These are phyloP conservation scores for Puccinia coronata DNA, from an alignment of 1,284 basidiomycete species.

Conservation along the genomic window DNA sequence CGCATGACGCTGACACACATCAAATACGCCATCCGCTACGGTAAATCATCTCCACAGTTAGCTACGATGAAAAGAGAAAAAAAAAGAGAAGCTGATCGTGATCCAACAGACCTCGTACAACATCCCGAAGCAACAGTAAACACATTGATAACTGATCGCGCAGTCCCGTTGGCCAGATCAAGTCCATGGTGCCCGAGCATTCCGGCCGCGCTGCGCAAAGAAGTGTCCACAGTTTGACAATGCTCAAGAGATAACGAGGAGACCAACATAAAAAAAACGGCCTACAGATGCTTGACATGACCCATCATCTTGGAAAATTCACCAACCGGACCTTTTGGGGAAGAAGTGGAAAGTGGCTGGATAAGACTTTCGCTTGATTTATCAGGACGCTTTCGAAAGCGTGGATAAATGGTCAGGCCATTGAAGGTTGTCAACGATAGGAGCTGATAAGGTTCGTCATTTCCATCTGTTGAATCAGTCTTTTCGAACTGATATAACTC, in stretches of 20 bases:
- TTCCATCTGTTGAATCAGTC: constrained; percentile 75
- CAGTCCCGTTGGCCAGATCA: constrained; percentile 55
- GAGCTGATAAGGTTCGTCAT: constrained; percentile 64
- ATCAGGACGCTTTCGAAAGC: constrained; percentile 70
- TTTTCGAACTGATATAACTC: constrained; percentile 81
- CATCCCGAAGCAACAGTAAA: constrained; percentile 94
- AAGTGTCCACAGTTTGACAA: background rate
- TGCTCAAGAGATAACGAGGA: background rate
- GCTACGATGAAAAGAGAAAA: too few relatives aligned
- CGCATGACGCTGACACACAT: constrained; percentile 95
- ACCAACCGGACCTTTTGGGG: background rate
- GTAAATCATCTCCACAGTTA: background rate
- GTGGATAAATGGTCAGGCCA: constrained; percentile 82
- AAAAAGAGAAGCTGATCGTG: constrained; percentile 24
- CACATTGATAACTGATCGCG: constrained; percentile 87
- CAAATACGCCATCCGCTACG: constrained; percentile 89
- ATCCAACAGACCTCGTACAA: constrained; percentile 76
- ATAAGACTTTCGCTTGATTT: constrained; percentile 67
- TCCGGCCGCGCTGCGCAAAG: constrained; percentile 22
- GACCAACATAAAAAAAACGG: background rate
- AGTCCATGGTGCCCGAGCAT: constrained; percentile 11
- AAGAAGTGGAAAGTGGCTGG: constrained; percentile 28
- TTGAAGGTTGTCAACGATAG: constrained; percentile 82
- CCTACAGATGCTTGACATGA: constrained; percentile 48
- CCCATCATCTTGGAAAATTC: constrained; percentile 37